Evolutionary conservation across 139 green algal genomes (phyloP).

Genomic region (Picochlorum sp.): DNA sequence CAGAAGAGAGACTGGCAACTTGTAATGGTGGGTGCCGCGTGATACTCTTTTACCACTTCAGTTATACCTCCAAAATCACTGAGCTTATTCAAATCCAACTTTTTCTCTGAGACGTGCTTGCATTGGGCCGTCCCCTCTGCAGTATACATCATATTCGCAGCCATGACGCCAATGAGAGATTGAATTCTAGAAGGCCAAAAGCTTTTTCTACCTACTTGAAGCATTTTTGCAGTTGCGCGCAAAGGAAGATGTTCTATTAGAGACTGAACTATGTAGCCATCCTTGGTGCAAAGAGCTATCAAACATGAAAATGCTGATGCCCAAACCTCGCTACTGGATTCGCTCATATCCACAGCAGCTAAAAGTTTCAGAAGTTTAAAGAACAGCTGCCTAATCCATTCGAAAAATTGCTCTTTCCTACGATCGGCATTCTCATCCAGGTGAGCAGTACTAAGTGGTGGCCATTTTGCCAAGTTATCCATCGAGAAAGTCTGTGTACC

Average conservation of each 20-base stretch:
- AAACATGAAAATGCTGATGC: conserved; percentile 44
- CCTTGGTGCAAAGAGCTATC: conserved; percentile 37
- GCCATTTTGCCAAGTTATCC: background rate
- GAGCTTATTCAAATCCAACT: conserved; percentile 13
- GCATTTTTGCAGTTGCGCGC: conserved; percentile 30
- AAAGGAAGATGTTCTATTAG: conserved; percentile 33
- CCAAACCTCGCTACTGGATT: conserved; percentile 38
- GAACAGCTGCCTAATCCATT: conserved; percentile 60
- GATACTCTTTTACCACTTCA: conserved; percentile 19
- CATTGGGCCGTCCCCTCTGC: background rate
- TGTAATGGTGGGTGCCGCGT: conserved; percentile 8
- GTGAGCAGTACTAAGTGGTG: no score
- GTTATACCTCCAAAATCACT: conserved; percentile 26
- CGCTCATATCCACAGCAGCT: conserved; percentile 5
- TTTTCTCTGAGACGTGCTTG: conserved; percentile 3
- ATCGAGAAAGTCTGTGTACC: background rate
- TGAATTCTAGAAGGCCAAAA: conserved; percentile 31
- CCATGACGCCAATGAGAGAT: conserved; percentile 23
- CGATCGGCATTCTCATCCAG: conserved; percentile 2
- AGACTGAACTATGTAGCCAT: conserved; percentile 31
- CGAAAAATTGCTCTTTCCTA: conserved; percentile 16
- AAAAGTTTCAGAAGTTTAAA: conserved; percentile 30
- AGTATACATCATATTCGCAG: conserved; percentile 28
- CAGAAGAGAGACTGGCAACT: conserved; percentile 9
- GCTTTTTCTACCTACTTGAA: conserved; percentile 27